Percentiles rank a stretch among this genome's conserved stretches.
These are phyloP conservation scores for Coemansia javaensis DNA, from an alignment of 192 early-diverging fungal species.

Conservation along the genomic window DNA sequence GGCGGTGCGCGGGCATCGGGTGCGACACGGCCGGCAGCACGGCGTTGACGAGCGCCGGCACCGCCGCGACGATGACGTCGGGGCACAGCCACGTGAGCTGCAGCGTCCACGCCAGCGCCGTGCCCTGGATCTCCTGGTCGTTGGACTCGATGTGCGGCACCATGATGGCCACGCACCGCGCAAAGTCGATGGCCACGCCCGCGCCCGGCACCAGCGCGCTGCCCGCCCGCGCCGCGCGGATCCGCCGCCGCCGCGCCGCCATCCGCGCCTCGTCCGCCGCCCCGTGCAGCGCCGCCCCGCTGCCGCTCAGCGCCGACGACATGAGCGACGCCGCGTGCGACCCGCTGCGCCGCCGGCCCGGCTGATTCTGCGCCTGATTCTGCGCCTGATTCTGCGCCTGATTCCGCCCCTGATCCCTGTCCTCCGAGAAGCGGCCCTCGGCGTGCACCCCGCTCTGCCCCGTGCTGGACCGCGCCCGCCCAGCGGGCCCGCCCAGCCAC, in stretches of 20 bases:
- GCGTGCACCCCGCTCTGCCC: constrained; percentile 31
- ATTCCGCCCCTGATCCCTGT: background rate
- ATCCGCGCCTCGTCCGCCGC: constrained; percentile 32
- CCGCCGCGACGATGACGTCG: constrained; percentile 76
- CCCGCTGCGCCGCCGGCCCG: background rate
- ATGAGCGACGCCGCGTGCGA: constrained; percentile 16
- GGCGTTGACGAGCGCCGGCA: constrained; percentile 73
- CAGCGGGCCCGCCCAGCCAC: background rate
- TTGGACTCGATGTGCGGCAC: constrained; percentile 65
- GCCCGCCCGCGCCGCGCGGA: constrained; percentile 23
- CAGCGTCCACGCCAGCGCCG: constrained; percentile 87
- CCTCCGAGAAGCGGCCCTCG: constrained; percentile 25
- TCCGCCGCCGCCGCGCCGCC: constrained; percentile 38
- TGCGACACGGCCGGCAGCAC: constrained; percentile 87
- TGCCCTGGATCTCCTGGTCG: constrained; percentile 89
- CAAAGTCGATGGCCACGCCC: constrained; percentile 64
- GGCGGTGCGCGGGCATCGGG: constrained; percentile 58
- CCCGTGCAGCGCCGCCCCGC: constrained; percentile 8
- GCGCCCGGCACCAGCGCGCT: constrained; percentile 13
- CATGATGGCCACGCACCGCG: constrained; percentile 77
- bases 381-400: too few relatives aligned
- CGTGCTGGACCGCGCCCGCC: constrained; percentile 25
- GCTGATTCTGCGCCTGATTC: too few relatives aligned
- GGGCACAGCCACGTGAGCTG: constrained; percentile 81
- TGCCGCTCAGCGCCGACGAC: constrained; percentile 27